A percentile compares a stretch with the other conserved stretches of the same genome.
These are phyloP conservation scores for Hebeloma cylindrosporum DNA, from an alignment of 768 basidiomycete genomes.

Conservation along the genomic window DNA sequence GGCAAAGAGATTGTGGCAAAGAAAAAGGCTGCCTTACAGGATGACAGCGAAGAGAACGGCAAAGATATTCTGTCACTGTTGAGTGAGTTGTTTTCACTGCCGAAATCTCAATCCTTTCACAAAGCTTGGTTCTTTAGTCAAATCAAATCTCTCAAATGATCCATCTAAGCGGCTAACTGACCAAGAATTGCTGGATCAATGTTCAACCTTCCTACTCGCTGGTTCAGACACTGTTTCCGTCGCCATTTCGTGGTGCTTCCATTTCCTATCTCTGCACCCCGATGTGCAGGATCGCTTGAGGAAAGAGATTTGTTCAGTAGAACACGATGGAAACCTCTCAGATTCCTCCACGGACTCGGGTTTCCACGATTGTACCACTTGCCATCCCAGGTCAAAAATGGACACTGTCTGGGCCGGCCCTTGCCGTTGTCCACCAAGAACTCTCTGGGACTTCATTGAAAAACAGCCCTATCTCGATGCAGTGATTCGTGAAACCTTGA, in stretches of 20 bases:
- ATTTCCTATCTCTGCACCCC: slow-evolving; percentile 53
- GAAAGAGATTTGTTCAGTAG: slow-evolving; percentile 41
- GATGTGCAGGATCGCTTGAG: slow-evolving; percentile 56
- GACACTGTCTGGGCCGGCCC: slow-evolving; percentile 5
- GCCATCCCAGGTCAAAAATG: slow-evolving; percentile 9
- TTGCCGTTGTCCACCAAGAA: slow-evolving; percentile 19
- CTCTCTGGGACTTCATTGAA: slow-evolving; percentile 36
- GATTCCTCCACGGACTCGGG: slow-evolving; percentile 27
- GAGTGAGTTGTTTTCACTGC: slow-evolving; percentile 33
- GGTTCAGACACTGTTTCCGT: slow-evolving; percentile 63
- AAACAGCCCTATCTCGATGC: slow-evolving; percentile 53
- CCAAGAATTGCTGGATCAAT: slow-evolving; percentile 59
- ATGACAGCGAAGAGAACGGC: slow-evolving; percentile 30
- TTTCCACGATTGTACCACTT: slow-evolving; percentile 22
- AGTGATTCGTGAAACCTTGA: slow-evolving; percentile 56
- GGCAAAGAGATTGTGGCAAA: slow-evolving; percentile 44
- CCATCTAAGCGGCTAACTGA: slow-evolving; percentile 52
- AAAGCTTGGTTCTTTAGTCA: slow-evolving; percentile 39
- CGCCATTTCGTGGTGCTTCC: slow-evolving; percentile 57
- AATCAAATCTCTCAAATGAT: slow-evolving; percentile 54
- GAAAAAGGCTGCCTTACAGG: slow-evolving; percentile 38
- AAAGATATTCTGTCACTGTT: slow-evolving; percentile 51
- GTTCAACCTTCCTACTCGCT: slow-evolving; percentile 64
- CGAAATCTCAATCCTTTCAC: neutral
- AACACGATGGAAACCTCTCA: slow-evolving; percentile 20